Evolutionary conservation across 1,284 basidiomycete species (phyloP), one percentile per base, ranked within the genome.

Genomic region (Ustilago xerochloae): DNA sequence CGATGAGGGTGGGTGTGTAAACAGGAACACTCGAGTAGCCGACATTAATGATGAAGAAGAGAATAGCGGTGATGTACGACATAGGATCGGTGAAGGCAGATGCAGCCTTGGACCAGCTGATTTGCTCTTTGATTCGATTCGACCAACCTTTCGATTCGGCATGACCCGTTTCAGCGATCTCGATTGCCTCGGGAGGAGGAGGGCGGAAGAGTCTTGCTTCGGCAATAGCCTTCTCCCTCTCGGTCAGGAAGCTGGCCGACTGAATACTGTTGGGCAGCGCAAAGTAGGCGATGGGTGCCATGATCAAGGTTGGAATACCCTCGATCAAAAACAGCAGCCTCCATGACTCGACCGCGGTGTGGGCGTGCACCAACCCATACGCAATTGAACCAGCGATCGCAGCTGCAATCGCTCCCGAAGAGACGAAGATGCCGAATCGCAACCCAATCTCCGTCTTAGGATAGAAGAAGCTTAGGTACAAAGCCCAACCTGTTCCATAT

Each of bases 41-140:
- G 38, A 83, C 79, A 54, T 84, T 84, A 53, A 71, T 65, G 48
- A 76, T 75, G 49, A 82, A 84, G 54, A 82, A 65, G 15, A 81
- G 51, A 7, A 66, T 24, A 13, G 76, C 68, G 2, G 67, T 49
- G 41, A 80, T 58, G 56, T 71, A 84, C 12, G 73, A 72, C 45
- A 80, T 67, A 1, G 75, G 80, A 38, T 80, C 74, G 16, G 10
- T 60, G 20, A 84, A 63, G 0, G 81, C 81, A 4, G 53, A 47
- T 5, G 41, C 33, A 1, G 77, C 76, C 15, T 74, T 55, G 7
- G 26, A 18, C 63, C 71, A 68, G 51, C 48, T 62, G 51, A 75
- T 38, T 24, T 51, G 47, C 6, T 61, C 43, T 24, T 53, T 48
- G 28, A 63, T 7, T 3, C 39, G 30, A 9, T 30, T 35, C 8